phyloP scores from a whole-genome alignment of 2,329 filamentous ascomycete genomes.

The Onygena corvina region DNA sequence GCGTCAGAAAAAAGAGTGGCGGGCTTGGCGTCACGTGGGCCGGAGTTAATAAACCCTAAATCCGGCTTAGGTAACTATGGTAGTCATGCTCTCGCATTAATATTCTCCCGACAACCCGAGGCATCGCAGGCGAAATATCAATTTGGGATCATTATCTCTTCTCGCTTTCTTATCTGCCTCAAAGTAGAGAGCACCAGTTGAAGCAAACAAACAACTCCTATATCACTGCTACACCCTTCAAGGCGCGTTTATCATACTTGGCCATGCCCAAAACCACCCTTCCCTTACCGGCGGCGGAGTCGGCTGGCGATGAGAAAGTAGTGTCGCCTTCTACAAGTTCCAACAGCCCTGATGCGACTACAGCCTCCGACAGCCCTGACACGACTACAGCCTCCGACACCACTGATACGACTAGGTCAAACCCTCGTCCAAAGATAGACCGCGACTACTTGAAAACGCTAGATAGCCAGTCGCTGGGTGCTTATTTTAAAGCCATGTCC shows the following conservation, averaged over 20 bases:
- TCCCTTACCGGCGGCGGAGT: background rate
- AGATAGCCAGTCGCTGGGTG: background rate
- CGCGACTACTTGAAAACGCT: constrained; percentile 1
- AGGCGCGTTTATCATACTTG: constrained; percentile 2
- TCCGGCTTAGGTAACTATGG: no score
- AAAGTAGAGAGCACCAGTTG: constrained; percentile 1
- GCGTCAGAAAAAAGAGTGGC: no score
- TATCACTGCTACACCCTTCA: background rate
- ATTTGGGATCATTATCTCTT: background rate
- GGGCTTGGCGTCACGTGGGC: no score
- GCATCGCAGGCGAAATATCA: background rate
- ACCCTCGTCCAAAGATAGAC: background rate
- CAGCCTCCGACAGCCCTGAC: background rate
- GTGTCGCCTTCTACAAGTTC: background rate
- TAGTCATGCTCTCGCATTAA: constrained; percentile 1
- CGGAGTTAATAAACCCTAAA: no score
- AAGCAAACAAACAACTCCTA: constrained; percentile 3
- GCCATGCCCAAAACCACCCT: background rate
- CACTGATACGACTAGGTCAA: background rate
- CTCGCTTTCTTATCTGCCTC: constrained; percentile 1
- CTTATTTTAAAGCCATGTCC: background rate
- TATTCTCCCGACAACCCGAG: background rate
- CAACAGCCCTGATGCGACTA: background rate
- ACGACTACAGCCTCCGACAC: background rate
- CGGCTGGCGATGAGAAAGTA: constrained; percentile 1